These are phyloP conservation scores for Amanita polypyramis DNA, from an alignment of 768 basidiomycete species.

Conservation along the genomic window DNA sequence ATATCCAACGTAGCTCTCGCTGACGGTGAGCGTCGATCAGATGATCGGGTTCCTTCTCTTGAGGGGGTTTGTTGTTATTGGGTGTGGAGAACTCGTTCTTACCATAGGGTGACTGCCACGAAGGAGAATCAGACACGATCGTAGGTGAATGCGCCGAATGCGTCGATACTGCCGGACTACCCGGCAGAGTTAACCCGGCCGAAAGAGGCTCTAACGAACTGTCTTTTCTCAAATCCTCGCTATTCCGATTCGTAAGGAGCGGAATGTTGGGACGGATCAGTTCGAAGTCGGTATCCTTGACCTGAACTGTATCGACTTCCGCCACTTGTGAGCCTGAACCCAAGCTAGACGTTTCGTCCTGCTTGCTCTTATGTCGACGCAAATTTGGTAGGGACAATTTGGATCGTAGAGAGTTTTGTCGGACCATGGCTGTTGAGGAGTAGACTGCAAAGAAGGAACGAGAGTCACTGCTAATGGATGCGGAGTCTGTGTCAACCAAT, in stretches of 20 bases:
- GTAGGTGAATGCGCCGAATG: not conserved
- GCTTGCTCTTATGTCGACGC: conserved; percentile 31
- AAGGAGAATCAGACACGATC: conserved; percentile 18
- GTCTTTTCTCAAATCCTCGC: conserved; percentile 39
- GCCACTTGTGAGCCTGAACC: conserved; percentile 13
- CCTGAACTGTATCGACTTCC: conserved; percentile 54
- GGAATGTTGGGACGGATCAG: conserved; percentile 55
- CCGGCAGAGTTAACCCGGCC: conserved; percentile 19
- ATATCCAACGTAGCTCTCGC: conserved; percentile 71
- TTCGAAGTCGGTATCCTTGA: conserved; percentile 77
- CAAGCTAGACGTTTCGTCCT: conserved; percentile 22
- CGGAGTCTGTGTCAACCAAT: conserved; percentile 14
- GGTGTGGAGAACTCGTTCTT: conserved; percentile 4
- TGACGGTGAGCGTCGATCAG: conserved; percentile 60
- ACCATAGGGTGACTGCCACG: conserved; percentile 7
- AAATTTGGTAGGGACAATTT: conserved; percentile 66
- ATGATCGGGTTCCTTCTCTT: conserved; percentile 24
- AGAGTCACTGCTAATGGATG: conserved; percentile 22
- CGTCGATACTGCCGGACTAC: conserved; percentile 33
- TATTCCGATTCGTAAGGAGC: conserved; percentile 28
- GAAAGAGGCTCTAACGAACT: conserved; percentile 21
- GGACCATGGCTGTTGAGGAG: conserved; percentile 19
- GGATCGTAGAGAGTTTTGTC: conserved; percentile 36
- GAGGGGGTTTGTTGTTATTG: not conserved
- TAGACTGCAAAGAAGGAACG: conserved; percentile 28